phyloP scores from a whole-genome alignment of 2,329 filamentous ascomycete genomes.

The Cucurbitaria berberidis region DNA sequence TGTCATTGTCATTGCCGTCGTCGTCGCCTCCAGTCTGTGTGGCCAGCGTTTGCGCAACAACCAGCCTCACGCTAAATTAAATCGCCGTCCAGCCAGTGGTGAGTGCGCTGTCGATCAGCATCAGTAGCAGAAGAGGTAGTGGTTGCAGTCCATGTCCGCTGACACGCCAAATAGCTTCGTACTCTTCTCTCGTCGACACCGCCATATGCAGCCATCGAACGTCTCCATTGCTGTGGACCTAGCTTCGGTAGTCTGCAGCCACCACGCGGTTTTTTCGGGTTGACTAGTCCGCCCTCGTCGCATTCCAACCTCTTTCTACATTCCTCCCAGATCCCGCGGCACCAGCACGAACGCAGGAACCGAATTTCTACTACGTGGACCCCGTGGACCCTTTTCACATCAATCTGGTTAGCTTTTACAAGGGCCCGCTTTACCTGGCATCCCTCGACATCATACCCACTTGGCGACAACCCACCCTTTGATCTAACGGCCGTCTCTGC shows the following conservation, averaged over 20 bases:
- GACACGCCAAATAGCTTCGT: neutral
- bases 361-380: slow-evolving; percentile 26
- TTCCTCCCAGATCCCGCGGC: slow-evolving; percentile 17
- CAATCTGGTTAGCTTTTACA: slow-evolving; percentile 14
- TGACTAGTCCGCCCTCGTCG: slow-evolving; percentile 12
- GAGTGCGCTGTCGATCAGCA: neutral
- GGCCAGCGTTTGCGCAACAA: neutral
- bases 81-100: neutral
- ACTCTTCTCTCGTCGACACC: neutral
- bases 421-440: slow-evolving; percentile 24
- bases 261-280: slow-evolving; percentile 15
- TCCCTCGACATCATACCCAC: slow-evolving; percentile 26
- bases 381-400: slow-evolving; percentile 26
- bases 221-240: neutral
- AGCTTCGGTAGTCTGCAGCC: slow-evolving; percentile 5
- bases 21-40: neutral
- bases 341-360: slow-evolving; percentile 22
- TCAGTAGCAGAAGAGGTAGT: neutral
- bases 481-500: slow-evolving; percentile 31
- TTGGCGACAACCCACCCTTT: slow-evolving; percentile 32
- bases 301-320: slow-evolving; percentile 16
- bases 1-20: neutral
- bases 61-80: neutral
- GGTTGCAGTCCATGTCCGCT: neutral
- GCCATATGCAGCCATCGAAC: neutral